These are phyloP conservation scores for Carpinus fangiana DNA, from an alignment of 306 rosid genomes.

Conservation along the genomic window DNA sequence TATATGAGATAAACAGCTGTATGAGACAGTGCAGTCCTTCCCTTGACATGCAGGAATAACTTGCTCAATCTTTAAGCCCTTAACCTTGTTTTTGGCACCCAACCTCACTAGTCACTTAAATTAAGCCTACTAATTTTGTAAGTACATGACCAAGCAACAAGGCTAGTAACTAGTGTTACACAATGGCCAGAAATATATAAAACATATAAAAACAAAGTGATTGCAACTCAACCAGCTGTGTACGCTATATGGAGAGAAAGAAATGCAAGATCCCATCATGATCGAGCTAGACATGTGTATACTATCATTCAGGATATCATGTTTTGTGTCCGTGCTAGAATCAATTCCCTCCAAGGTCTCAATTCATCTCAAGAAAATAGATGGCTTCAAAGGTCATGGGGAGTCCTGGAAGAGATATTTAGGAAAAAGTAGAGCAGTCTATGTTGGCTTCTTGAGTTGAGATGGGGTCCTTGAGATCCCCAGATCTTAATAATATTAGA, in stretches of 20 bases:
- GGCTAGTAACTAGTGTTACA: neutral
- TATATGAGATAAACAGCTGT: neutral
- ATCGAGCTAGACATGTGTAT: too few species aligned
- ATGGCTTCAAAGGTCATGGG: too few species aligned
- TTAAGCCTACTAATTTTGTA: neutral
- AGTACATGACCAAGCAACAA: neutral
- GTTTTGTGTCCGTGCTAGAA: too few species aligned
- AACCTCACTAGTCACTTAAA: constrained; percentile 7
- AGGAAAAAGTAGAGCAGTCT: too few species aligned
- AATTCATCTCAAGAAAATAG: too few species aligned
- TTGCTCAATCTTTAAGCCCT: neutral
- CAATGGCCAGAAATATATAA: neutral
- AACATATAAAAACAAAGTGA: neutral
- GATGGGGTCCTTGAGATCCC: too few species aligned
- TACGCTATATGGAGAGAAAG: too few species aligned
- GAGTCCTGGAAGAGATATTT: too few species aligned
- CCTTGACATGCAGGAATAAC: neutral
- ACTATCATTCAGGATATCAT: too few species aligned
- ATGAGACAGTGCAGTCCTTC: neutral
- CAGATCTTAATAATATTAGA: neutral
- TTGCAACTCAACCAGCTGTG: neutral
- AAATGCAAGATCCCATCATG: too few species aligned
- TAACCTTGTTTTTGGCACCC: neutral
- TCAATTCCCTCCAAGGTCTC: too few species aligned
- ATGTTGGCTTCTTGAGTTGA: too few species aligned